phyloP scores from a whole-genome alignment of 345 rosid species.

The Pelargonium nanum region DNA sequence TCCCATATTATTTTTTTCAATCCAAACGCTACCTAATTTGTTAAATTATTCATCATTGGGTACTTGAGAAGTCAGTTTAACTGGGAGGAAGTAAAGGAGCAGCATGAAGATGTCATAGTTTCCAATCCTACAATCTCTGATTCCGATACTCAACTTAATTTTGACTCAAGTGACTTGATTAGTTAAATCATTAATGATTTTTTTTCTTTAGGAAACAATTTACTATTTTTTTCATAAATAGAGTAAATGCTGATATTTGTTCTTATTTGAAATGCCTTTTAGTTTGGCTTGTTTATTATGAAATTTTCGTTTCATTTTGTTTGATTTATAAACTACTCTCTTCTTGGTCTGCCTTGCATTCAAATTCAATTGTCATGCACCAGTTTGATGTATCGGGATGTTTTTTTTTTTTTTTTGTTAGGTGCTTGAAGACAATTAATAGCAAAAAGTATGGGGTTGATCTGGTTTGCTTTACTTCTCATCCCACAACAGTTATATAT shows the following conservation, averaged over 20 bases:
- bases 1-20: no score
- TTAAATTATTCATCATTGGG: no score
- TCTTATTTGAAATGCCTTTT: background rate
- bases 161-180: background rate
- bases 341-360: slow-evolving; percentile 27
- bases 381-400: background rate
- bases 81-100: background rate
- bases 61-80: no score
- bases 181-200: background rate
- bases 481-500: slow-evolving; percentile 76
- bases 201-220: background rate
- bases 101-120: background rate
- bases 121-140: background rate
- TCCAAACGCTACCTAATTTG: no score
- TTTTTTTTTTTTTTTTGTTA: slow-evolving; percentile 15
- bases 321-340: slow-evolving; percentile 31
- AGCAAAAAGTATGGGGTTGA: slow-evolving; percentile 99
- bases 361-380: background rate
- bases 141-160: background rate
- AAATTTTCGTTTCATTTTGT: slow-evolving; percentile 4
- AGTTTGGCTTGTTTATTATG: background rate
- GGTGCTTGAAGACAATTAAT: slow-evolving; percentile 64
- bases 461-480: slow-evolving; percentile 73
- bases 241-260: background rate
- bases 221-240: no score